phyloP scores from a whole-genome alignment of 179 eudicot genomes.

The Camellia oleifera region DNA sequence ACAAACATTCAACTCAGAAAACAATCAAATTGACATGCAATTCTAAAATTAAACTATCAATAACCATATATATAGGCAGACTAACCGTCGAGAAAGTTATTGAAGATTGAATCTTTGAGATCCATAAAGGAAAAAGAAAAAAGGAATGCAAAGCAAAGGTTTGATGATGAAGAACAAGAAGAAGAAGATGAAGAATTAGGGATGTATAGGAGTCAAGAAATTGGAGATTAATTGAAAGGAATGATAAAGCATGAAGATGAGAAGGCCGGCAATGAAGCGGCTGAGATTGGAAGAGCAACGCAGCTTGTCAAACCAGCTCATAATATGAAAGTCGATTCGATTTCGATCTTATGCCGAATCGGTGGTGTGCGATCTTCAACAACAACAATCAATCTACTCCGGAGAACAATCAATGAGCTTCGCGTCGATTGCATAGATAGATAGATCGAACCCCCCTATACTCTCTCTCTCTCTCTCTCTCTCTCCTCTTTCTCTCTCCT shows the following conservation, averaged over 20 bases:
- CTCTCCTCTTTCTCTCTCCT: not conserved
- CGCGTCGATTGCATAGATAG: constrained; percentile 25
- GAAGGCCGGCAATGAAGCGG: constrained; percentile 85
- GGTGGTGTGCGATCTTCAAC: constrained; percentile 7
- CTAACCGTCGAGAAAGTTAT: constrained; percentile 20
- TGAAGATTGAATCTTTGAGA: constrained; percentile 31
- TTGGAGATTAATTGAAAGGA: constrained; percentile 70
- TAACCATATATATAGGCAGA: not conserved
- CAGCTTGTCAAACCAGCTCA: constrained; percentile 83
- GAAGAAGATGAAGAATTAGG: constrained; percentile 7
- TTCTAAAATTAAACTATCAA: not conserved
- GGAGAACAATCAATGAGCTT: not conserved
- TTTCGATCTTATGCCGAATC: not conserved
- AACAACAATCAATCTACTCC: constrained; percentile 7
- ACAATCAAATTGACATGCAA: not conserved
- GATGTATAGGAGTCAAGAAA: constrained; percentile 84
- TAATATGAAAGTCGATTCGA: constrained; percentile 21
- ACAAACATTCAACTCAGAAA: not conserved
- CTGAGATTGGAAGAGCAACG: constrained; percentile 66
- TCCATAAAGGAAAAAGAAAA: constrained; percentile 27
- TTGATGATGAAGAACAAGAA: not conserved
- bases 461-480: not conserved
- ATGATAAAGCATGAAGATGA: constrained; percentile 68
- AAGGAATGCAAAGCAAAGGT: not conserved
- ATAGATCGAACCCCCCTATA: not conserved